Conservation (phyloP, 2,329 filamentous ascomycete species). For the Lomentospora prolificans region DNA sequence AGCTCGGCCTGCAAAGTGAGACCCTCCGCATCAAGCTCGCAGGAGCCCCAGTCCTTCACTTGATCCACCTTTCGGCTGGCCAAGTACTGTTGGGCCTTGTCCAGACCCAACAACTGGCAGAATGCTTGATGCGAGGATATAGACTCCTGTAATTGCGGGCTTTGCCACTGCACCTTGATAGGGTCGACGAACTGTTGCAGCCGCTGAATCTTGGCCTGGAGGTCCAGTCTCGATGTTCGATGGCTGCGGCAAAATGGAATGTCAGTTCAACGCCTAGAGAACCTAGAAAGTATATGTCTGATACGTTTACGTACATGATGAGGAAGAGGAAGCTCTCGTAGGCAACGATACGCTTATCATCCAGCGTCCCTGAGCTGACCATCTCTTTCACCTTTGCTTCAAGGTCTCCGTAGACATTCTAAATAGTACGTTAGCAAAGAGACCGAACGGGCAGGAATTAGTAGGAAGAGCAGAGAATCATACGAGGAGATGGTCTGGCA, state of each 20-base stretch:
- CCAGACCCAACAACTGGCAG: slow-evolving; percentile 67
- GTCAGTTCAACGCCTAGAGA: not conserved
- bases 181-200: slow-evolving; percentile 73
- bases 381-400: slow-evolving; percentile 76
- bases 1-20: slow-evolving; percentile 69
- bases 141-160: slow-evolving; percentile 55
- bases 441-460: not conserved
- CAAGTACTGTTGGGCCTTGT: slow-evolving; percentile 73
- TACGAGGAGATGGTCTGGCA: slow-evolving; percentile 80
- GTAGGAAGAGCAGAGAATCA: slow-evolving; percentile 16
- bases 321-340: slow-evolving; percentile 89
- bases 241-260: slow-evolving; percentile 42
- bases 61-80: slow-evolving; percentile 61
- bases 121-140: slow-evolving; percentile 71
- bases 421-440: slow-evolving; percentile 13
- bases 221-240: slow-evolving; percentile 66
- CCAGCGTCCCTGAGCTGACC: slow-evolving; percentile 59
- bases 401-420: slow-evolving; percentile 79
- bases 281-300: not conserved
- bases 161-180: slow-evolving; percentile 71
- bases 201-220: slow-evolving; percentile 58
- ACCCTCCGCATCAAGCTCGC: slow-evolving; percentile 69
- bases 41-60: slow-evolving; percentile 72
- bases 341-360: slow-evolving; percentile 76
- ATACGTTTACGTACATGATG: slow-evolving; percentile 55